These are phyloP conservation scores for Aspergillaceae sp. DNA, from an alignment of 2,329 filamentous ascomycete species.

Conservation along the genomic window DNA sequence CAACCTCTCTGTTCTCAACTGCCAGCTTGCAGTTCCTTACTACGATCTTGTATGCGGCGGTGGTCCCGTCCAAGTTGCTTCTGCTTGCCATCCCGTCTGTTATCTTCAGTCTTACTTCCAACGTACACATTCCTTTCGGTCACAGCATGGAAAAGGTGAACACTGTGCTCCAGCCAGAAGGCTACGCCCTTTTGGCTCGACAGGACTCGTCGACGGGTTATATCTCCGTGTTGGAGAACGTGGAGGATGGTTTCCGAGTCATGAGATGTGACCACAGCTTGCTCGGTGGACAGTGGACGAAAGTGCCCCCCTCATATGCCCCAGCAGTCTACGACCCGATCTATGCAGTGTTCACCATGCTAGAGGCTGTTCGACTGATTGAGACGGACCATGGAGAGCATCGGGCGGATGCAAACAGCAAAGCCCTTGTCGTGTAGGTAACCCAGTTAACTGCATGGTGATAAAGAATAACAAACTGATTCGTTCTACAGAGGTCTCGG, in stretches of 20 bases:
- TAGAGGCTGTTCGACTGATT: constrained; percentile 81
- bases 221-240: constrained; percentile 76
- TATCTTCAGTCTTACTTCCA: constrained; percentile 54
- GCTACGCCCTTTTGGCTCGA: constrained; percentile 70
- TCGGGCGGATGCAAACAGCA: constrained; percentile 55
- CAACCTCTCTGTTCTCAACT: constrained; percentile 57
- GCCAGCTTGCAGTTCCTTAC: constrained; percentile 63
- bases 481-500: constrained; percentile 61
- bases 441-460: neutral
- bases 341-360: constrained; percentile 91
- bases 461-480: constrained; percentile 5
- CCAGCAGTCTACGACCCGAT: constrained; percentile 69
- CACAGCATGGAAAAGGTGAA: constrained; percentile 57
- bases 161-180: constrained; percentile 52
- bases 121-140: constrained; percentile 61
- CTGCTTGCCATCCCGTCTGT: constrained; percentile 62
- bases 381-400: constrained; percentile 41
- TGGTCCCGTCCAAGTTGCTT: constrained; percentile 62
- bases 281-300: constrained; percentile 83
- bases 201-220: constrained; percentile 86
- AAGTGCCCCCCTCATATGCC: constrained; percentile 40
- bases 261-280: constrained; percentile 92
- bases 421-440: constrained; percentile 73
- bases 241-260: constrained; percentile 61
- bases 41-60: constrained; percentile 54